These are phyloP conservation scores for Solanum commersonii DNA, from an alignment of 257 asterid species.

Conservation along the genomic window DNA sequence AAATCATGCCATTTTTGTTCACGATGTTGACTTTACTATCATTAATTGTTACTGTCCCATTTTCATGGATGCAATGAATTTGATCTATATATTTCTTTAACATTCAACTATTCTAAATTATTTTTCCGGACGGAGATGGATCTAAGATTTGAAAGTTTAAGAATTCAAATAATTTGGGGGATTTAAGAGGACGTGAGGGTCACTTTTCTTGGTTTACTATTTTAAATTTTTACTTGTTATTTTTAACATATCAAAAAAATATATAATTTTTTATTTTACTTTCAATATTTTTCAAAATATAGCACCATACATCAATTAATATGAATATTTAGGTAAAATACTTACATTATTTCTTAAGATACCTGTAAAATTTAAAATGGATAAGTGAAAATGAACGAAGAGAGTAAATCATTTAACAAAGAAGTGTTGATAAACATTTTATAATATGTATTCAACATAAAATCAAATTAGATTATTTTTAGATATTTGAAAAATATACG, in stretches of 20 bases:
- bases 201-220: too few relatives aligned
- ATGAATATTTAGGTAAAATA: too few relatives aligned
- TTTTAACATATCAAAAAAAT: too few relatives aligned
- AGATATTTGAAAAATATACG: background rate
- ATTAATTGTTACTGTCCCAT: background rate
- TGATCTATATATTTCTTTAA: background rate
- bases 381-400: too few relatives aligned
- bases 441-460: background rate
- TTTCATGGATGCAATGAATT: background rate
- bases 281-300: too few relatives aligned
- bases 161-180: rapidly evolving
- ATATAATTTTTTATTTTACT: background rate
- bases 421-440: background rate
- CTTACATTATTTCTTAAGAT: too few relatives aligned
- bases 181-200: background rate
- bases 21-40: background rate
- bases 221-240: too few relatives aligned
- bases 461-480: background rate
- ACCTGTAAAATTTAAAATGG: too few relatives aligned
- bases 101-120: background rate
- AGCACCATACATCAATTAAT: too few relatives aligned
- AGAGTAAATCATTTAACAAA: background rate
- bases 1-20: background rate
- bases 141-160: background rate
- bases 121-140: background rate